Base-by-base conservation (phyloP, 2,329 filamentous ascomycete species). In the Apiospora phragmitis region DNA sequence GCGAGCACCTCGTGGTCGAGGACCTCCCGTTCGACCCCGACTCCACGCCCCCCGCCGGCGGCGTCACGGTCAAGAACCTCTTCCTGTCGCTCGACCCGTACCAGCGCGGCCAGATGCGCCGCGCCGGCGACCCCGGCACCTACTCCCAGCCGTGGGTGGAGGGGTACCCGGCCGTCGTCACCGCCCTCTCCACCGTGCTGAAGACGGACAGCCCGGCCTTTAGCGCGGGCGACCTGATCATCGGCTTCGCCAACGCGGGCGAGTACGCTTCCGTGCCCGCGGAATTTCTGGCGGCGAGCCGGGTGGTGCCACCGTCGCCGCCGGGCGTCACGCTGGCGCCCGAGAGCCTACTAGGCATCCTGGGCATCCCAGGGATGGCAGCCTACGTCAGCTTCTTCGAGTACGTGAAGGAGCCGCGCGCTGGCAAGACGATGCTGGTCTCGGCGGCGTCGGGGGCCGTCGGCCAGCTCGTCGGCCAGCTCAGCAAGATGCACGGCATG, bases 21-120 rank as follows among this genome's bases (percentile, higher is more conserved):
- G 82, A 87, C 74, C 87, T 87, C 71, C 85, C 89, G 26, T 90
- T 95, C 74, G 93, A 96, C 79, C 82, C 91, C 74, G 83, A 89
- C 32, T 84, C 87, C 68, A 79, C 87, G 6, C 87, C 90, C 38
- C 86, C 90, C 32, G 80, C 87, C 62, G 92, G 92, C 73, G 91
- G 94, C 51, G 80, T 97, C 67, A 89, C 89, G 42, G 83, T 92
- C 74, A 89, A 94, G 83, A 88, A 92, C 75, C 87, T 92, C 77
- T 94, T 92, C 80, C 86, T 90, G 74, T 95, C 93, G 51, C 92
- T 92, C 83, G 94, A 97, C 81, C 94, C 94, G 1, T 97, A 97
- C 84, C 90, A 93, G 85, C 92, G 94, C 70, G 92, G 92, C 72
- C 89, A 89, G 75, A 95, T 97, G 92, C 91, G 93, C 14, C 26